These are phyloP conservation scores for Irpex sp. DNA, from an alignment of 1,284 basidiomycete species.

Conservation along the genomic window DNA sequence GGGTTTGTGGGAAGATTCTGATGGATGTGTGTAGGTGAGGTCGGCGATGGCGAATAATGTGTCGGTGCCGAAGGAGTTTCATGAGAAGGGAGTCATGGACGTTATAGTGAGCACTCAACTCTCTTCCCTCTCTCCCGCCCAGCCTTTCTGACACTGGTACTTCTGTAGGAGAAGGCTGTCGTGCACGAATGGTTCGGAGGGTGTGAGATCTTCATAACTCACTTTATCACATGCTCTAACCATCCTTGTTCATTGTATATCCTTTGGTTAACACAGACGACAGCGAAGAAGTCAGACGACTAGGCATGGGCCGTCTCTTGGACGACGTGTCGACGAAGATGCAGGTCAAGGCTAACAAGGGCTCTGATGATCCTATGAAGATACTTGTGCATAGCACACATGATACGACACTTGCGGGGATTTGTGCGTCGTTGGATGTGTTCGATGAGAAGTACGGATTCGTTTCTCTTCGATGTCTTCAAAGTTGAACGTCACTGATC, in stretches of 20 bases:
- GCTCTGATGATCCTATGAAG: conserved; percentile 44
- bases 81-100: conserved; percentile 52
- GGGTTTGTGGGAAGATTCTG: background rate
- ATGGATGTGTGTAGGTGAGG: conserved; percentile 40
- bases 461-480: too few relatives aligned
- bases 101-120: conserved; percentile 50
- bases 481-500: too few relatives aligned
- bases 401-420: conserved; percentile 69
- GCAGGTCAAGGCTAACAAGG: conserved; percentile 40
- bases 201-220: conserved; percentile 29
- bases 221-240: background rate
- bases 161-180: conserved; percentile 61
- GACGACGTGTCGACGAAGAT: conserved; percentile 59
- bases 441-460: conserved; percentile 66
- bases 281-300: conserved; percentile 66
- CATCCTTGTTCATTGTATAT: background rate
- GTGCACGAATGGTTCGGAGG: conserved; percentile 78
- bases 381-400: conserved; percentile 70
- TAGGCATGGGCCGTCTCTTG: conserved; percentile 75
- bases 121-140: background rate
- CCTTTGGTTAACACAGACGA: conserved; percentile 41
- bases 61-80: conserved; percentile 62
- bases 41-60: conserved; percentile 69
- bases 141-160: background rate
- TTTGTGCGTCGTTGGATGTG: conserved; percentile 66